Evolutionary conservation across 2,329 filamentous ascomycete species (phyloP).

Genomic region (Pseudogymnoascus sp.): DNA sequence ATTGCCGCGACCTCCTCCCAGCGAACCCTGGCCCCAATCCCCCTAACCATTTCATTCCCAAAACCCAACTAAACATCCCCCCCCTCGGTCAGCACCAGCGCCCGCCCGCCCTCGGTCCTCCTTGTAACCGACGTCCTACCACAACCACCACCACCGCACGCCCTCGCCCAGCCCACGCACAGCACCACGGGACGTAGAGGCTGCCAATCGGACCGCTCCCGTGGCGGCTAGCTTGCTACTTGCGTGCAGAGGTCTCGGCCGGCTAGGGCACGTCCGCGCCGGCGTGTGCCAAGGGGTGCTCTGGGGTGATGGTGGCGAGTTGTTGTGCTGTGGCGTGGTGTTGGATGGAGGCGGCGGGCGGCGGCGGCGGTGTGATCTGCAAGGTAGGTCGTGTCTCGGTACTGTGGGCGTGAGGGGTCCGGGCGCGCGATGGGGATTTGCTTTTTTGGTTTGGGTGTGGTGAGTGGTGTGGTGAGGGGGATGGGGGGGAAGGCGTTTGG

Average conservation of each 20-base stretch:
- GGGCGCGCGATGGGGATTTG: constrained; percentile 1
- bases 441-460: background rate
- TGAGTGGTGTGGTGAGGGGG: background rate
- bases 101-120: background rate
- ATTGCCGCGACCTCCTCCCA: background rate
- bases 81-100: background rate
- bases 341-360: background rate
- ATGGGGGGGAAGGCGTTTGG: background rate
- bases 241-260: background rate
- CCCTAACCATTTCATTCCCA: background rate
- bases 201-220: background rate
- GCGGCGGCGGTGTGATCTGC: background rate
- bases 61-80: background rate
- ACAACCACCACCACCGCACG: background rate
- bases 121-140: background rate
- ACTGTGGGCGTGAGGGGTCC: constrained; percentile 3
- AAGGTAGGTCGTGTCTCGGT: background rate
- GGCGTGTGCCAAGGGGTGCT: background rate
- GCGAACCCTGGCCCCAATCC: background rate
- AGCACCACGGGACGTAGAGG: background rate
- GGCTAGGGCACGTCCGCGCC: background rate
- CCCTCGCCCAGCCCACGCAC: background rate
- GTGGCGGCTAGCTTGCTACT: background rate
- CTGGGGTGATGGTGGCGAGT: background rate
- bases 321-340: background rate